Base-by-base conservation (phyloP, 352 stramenopile genomes). In the Salisapilia sapeloensis region DNA sequence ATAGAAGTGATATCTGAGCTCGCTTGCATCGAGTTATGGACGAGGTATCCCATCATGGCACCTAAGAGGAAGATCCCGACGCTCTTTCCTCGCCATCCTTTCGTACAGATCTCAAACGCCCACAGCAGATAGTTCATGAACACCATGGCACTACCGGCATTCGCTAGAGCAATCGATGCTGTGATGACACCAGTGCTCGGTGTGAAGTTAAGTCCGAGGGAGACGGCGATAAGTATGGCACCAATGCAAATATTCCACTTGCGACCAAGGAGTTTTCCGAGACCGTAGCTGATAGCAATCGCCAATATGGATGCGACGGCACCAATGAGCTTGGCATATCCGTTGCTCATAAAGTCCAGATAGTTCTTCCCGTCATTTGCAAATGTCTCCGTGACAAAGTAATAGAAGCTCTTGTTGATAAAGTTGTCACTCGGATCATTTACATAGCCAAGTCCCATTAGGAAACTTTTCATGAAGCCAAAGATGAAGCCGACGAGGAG, bases 51-150 rank as follows among this genome's bases (percentile, higher is more conserved):
- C 13, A 82, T 43, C 44, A 74, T 66, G 3, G 50, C 72, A 6
- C 75, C 75, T 24, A 91, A 55, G 18, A 85, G 42, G 42, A 87
- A 91, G 20, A 87, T 64, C 6, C 64, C 77, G 4, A 85, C 51
- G 24, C 67, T 77, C 50, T 91, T 91, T 27, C 75, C 72, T n/a
- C 64, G 71, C 71, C 72, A 87, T 16, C 72, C 75, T 40, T 81
- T 81, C 11, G 72, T 87, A 34, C 66, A 91, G 17, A 91, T 91
- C 40, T 91, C 75, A 24, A 58, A 87, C 37, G 71, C 86, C 47
- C 75, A 87, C 14, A 87, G 41, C 30, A 81, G 34, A 15, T 80
- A 77, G 40, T 79, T 83, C 50, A 82, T 80, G 14, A 56, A 43
- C 30, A 86, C 13, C 22, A 89, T 84, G 2, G 60, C 66, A 5